These are phyloP conservation scores for Ogataea pini DNA, from an alignment of 805 yeast genomes.

Conservation along the genomic window DNA sequence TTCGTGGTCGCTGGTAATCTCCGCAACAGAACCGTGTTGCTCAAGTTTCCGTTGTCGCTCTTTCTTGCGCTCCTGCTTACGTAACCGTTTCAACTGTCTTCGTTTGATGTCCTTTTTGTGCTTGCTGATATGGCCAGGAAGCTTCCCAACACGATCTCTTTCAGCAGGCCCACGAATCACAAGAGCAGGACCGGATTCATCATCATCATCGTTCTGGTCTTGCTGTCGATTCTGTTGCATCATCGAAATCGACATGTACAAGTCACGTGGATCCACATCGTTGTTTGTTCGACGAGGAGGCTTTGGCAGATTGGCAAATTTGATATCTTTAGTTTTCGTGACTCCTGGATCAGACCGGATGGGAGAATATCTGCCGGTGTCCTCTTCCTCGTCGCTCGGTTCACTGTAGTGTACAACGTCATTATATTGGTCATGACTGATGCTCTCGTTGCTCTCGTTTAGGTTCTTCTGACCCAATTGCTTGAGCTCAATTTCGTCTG, in stretches of 20 bases:
- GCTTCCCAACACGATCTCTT: slow-evolving; percentile 42
- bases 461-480: slow-evolving; percentile 5
- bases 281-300: slow-evolving; percentile 43
- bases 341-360: slow-evolving; percentile 1
- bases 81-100: slow-evolving; percentile 24
- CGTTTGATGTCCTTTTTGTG: slow-evolving; percentile 23
- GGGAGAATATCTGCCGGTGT: not conserved
- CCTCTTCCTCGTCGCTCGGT: slow-evolving; percentile 40
- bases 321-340: slow-evolving; percentile 39
- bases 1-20: not conserved
- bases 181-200: slow-evolving; percentile 73
- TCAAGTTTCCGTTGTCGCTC: slow-evolving; percentile 6
- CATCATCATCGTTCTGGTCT: slow-evolving; percentile 28
- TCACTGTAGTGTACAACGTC: slow-evolving; percentile 40
- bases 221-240: slow-evolving; percentile 54
- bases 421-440: slow-evolving; percentile 9
- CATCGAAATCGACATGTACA: slow-evolving; percentile 81
- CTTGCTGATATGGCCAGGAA: slow-evolving; percentile 26
- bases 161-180: slow-evolving; percentile 79
- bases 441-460: slow-evolving; percentile 3
- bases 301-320: slow-evolving; percentile 61
- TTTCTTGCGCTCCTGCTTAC: slow-evolving; percentile 14
- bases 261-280: slow-evolving; percentile 78
- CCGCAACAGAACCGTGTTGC: slow-evolving; percentile 10
- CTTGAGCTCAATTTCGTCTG: slow-evolving; percentile 14